These are phyloP conservation scores for Mariannaea elegans DNA, from an alignment of 2,329 filamentous ascomycete species.

Conservation along the genomic window DNA sequence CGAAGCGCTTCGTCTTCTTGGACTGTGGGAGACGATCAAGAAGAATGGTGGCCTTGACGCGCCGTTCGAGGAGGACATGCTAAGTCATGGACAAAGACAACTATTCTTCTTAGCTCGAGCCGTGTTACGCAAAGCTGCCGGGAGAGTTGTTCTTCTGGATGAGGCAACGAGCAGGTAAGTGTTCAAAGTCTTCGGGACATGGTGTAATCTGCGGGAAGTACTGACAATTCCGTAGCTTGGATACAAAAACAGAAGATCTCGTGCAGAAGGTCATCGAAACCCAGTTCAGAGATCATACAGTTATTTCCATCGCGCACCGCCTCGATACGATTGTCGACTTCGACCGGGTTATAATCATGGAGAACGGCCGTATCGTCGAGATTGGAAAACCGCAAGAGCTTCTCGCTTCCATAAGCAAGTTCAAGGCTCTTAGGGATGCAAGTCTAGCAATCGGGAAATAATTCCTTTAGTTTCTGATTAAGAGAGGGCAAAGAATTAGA, in stretches of 20 bases:
- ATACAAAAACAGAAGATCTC: conserved; percentile 44
- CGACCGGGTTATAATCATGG: conserved; percentile 41
- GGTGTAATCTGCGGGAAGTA: too few species aligned
- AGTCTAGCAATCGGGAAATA: not conserved
- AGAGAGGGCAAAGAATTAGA: not conserved
- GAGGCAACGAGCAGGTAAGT: conserved; percentile 49
- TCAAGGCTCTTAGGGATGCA: conserved; percentile 44
- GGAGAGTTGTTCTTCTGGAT: conserved; percentile 55
- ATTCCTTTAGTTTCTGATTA: not conserved
- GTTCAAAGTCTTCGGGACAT: conserved; percentile 4
- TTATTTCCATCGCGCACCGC: conserved; percentile 55
- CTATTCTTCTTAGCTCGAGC: conserved; percentile 60
- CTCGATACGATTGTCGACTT: conserved; percentile 53
- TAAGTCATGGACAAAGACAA: conserved; percentile 59
- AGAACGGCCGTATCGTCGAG: conserved; percentile 39
- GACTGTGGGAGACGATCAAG: conserved; percentile 52
- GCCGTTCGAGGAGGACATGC: conserved; percentile 43
- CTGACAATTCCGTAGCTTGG: conserved; percentile 40
- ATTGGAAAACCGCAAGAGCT: conserved; percentile 37
- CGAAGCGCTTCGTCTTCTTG: conserved; percentile 52
- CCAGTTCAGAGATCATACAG: conserved; percentile 56
- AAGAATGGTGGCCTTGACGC: conserved; percentile 49
- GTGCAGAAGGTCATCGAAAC: conserved; percentile 46
- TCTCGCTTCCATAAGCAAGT: conserved; percentile 27
- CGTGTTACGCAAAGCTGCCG: conserved; percentile 49